Evolutionary conservation across 768 basidiomycete genomes (phyloP), one percentile per base, ranked within the genome.

Genomic region (Phanerochaete sordida): DNA sequence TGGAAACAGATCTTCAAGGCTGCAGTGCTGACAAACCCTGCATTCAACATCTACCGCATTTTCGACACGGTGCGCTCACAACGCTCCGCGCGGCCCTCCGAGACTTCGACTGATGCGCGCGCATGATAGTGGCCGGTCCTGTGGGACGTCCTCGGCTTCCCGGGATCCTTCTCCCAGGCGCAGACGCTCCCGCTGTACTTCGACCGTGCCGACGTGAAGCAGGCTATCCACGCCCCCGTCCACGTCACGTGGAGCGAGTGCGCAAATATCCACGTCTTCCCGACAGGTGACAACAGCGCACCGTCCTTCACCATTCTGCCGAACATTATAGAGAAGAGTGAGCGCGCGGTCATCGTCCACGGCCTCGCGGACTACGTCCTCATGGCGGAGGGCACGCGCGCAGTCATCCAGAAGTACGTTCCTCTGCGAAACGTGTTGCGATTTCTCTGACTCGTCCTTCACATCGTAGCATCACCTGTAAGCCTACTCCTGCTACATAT

Each of bases 61-160:
- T 88, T 89, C 71, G 88, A 90, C 66, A 88, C 83, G 24, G 79
- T 73, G 53, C 60, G 80, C 65, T n/a, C n/a, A n/a, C n/a, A n/a
- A n/a, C n/a, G n/a, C 5, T 11, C 35, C 53, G 13, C 49, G 6
- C 27, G 13, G 7, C 31, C 23, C 6, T 35, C 45, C 9, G 6
- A 13, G 9, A n/a, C 3, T 31, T n/a, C n/a, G n/a, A 30, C 28
- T 66, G 23, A 68, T 30, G n/a, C n/a, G n/a, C 57, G 1, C 12
- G 47, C n/a, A n/a, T n/a, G 7, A 30, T 47, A 77, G 64, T 89
- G 76, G 71, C 90, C 88, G 0, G 77, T 87, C 44, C 74, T 87
- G 13, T 91, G 87, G 89, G 89, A 91, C 61, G 88, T 90, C 6
- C 84, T 91, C 30, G 89, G 88, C 21, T 90, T 87, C 79, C 88